Conservation (phyloP, 306 rosid species). For the Astragalus membranaceus region DNA sequence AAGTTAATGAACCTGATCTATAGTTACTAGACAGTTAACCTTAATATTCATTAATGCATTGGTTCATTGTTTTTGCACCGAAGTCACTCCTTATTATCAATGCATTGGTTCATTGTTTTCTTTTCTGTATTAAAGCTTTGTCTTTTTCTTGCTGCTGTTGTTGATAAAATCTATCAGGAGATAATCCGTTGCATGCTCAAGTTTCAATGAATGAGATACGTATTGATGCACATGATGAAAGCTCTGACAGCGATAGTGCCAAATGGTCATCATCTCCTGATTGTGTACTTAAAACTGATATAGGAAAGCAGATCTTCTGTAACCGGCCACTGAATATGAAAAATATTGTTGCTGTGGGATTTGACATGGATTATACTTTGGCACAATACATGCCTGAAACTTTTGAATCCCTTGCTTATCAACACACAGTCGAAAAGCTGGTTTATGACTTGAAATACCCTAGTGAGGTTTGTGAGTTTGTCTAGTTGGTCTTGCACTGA, state of each 20-base stretch:
- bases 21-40: background rate
- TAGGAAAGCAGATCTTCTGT: constrained; percentile 82
- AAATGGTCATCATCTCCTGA: constrained; percentile 59
- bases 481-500: constrained; percentile 8
- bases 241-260: constrained; percentile 15
- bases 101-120: background rate
- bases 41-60: background rate
- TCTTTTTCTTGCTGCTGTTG: background rate
- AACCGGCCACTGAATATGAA: constrained; percentile 92
- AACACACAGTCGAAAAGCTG: constrained; percentile 74
- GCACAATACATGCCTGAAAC: constrained; percentile 98
- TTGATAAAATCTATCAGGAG: constrained; percentile 37
- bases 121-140: no score
- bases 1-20: background rate
- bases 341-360: constrained; percentile 88
- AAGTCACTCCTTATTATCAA: background rate
- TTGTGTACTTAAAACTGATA: constrained; percentile 47
- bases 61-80: background rate
- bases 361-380: constrained; percentile 97
- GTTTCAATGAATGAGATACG: constrained; percentile 43
- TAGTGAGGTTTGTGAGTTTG: constrained; percentile 82
- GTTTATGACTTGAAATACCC: constrained; percentile 85
- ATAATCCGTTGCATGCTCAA: constrained; percentile 33
- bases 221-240: constrained; percentile 21
- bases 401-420: constrained; percentile 89